Evolutionary conservation across 2,329 filamentous ascomycete species (phyloP).

Genomic region (Fusarium oligoseptatum): DNA sequence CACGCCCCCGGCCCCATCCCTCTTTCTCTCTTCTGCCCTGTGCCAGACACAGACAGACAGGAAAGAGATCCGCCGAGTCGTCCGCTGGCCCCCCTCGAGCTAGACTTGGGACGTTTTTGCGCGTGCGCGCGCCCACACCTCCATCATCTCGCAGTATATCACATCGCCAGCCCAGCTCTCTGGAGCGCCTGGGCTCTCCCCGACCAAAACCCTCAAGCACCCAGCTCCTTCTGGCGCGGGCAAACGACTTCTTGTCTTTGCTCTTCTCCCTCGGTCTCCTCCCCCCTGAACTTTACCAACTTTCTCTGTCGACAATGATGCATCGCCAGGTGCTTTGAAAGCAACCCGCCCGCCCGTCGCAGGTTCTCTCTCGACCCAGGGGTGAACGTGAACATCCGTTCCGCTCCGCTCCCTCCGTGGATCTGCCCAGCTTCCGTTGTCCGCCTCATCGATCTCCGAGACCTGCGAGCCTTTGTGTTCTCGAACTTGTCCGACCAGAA

Average conservation of each 20-base stretch:
- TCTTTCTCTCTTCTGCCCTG: conserved; percentile 22
- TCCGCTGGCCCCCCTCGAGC: conserved; percentile 41
- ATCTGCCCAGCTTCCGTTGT: conserved; percentile 29
- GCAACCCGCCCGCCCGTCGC: conserved; percentile 43
- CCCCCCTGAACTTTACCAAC: conserved; percentile 18
- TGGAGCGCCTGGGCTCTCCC: conserved; percentile 41
- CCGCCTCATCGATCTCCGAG: conserved; percentile 29
- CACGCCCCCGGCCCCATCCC: conserved; percentile 29
- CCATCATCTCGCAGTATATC: conserved; percentile 47
- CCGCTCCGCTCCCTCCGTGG: conserved; percentile 40
- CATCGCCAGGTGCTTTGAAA: conserved; percentile 44
- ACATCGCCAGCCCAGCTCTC: conserved; percentile 47
- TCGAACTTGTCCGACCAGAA: conserved; percentile 27
- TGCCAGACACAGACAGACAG: conserved; percentile 26
- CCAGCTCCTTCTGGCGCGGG: conserved; percentile 41
- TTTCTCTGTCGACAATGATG: conserved; percentile 42
- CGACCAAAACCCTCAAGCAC: conserved; percentile 41
- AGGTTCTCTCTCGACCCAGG: conserved; percentile 46
- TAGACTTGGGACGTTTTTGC: conserved; percentile 45
- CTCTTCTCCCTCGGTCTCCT: conserved; percentile 10
- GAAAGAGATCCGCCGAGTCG: conserved; percentile 40
- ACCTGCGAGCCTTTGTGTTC: conserved; percentile 25
- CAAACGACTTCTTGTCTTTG: conserved; percentile 29
- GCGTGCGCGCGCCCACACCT: conserved; percentile 46
- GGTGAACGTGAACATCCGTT: conserved; percentile 41